Percentiles rank a stretch among this genome's conserved stretches.
These are phyloP conservation scores for Ammopiptanthus mongolicus DNA, from an alignment of 306 rosid genomes.

Conservation along the genomic window DNA sequence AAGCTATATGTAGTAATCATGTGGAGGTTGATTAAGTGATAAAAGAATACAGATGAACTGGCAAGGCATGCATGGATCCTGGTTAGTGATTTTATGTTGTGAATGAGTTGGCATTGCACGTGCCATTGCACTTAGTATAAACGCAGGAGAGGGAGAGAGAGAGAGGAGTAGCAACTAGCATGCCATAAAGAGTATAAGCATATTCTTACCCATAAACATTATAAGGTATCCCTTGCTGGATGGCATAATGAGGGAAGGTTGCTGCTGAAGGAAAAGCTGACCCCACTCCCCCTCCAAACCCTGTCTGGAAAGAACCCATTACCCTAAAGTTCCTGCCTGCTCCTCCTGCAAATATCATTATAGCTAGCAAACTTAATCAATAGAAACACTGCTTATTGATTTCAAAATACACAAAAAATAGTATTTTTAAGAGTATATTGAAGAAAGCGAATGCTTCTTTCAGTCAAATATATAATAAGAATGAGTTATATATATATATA, in stretches of 20 bases:
- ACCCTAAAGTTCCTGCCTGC: conserved; percentile 83
- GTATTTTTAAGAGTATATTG: neutral
- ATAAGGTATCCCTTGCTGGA: conserved; percentile 90
- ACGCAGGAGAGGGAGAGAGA: neutral
- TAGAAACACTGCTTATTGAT: neutral
- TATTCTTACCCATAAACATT: conserved; percentile 73
- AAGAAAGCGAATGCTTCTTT: neutral
- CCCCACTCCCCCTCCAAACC: conserved; percentile 76
- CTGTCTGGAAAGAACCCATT: conserved; percentile 82
- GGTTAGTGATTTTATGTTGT: conserved; percentile 19
- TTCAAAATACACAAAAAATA: neutral
- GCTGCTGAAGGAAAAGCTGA: conserved; percentile 78
- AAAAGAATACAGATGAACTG: conserved; percentile 30
- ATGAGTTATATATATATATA: neutral
- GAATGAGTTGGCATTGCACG: conserved; percentile 75
- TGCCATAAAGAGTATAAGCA: neutral
- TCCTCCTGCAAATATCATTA: conserved; percentile 38
- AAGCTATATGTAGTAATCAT: conserved; percentile 17
- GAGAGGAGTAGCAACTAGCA: neutral
- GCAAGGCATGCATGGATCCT: conserved; percentile 28
- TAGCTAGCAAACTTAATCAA: neutral
- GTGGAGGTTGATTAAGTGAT: conserved; percentile 26
- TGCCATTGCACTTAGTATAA: conserved; percentile 28
- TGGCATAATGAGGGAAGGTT: conserved; percentile 94
- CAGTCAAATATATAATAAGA: neutral